Percentiles rank a stretch among this genome's conserved stretches.
Evolutionary conservation across 2,329 filamentous ascomycete genomes (phyloP).

Genomic region (Aspergillus sp.): DNA sequence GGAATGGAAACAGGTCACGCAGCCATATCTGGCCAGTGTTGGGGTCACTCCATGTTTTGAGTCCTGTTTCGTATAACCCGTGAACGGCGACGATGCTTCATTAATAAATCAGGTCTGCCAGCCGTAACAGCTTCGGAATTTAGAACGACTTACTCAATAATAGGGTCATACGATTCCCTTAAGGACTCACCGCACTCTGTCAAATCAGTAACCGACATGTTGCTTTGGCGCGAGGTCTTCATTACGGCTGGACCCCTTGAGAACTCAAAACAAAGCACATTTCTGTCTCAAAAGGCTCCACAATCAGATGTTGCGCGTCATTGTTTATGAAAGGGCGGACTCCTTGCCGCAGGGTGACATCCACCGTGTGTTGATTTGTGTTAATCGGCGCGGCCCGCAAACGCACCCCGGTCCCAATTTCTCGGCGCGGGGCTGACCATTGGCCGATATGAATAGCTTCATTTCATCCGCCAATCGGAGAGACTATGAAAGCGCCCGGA

Average conservation of each 20-base stretch:
- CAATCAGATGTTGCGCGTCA: background rate
- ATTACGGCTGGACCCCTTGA: background rate
- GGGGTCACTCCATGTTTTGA: background rate
- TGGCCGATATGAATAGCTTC: background rate
- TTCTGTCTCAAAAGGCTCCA: background rate
- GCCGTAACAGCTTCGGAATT: background rate
- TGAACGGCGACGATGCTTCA: background rate
- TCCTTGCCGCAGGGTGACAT: background rate
- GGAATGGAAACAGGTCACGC: background rate
- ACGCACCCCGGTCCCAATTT: background rate
- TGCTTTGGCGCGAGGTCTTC: background rate
- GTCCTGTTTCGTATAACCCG: background rate
- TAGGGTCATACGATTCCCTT: background rate
- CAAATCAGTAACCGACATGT: background rate
- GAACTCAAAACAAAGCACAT: background rate
- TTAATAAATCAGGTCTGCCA: background rate
- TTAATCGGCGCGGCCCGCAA: background rate
- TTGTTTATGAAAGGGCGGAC: background rate
- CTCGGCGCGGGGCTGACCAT: background rate
- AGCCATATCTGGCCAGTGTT: background rate
- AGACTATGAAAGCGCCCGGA: background rate
- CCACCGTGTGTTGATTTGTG: background rate
- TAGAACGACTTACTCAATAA: background rate
- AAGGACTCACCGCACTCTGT: background rate
- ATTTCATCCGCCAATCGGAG: background rate